Base-by-base conservation (phyloP, 2,329 filamentous ascomycete species). In the Graphilbum ipis-grandicollis region DNA sequence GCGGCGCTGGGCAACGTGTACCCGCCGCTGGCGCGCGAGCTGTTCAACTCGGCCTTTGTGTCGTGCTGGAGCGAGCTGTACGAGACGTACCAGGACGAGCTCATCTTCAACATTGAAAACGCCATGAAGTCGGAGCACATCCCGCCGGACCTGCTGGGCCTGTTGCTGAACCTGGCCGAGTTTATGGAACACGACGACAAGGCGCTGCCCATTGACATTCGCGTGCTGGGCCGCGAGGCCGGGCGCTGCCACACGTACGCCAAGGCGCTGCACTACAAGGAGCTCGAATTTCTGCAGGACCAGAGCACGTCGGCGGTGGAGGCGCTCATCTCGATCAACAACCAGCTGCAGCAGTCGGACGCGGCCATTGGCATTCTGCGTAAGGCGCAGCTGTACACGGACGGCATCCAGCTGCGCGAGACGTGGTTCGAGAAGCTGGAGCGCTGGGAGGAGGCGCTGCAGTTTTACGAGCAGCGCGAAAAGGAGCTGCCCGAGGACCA, bases 161-260 rank as follows among this genome's bases (percentile, higher is more conserved):
- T 94, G 35, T 65, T 99, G 21, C 72, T 99, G 34, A 98, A 98
- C 50, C 68, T 99, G 35, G 90, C 90, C 18, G 90, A 99, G 53
- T 99, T 98, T 55, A 99, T 99, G 90, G 90, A 99, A 53, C 90
- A 98, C 51, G 92, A 98, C 48, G 90, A 99, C 55, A 98, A 98
- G 56, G 88, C 92, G 13, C 63, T 99, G 36, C 90, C 90, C 2
- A 98, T 99, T 43, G 92, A 99, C 52, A 94, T 99, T 44, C 70
- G 90, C 34, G 85, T 90, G 9, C 68, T 98, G 10, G 92, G 92
- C 23, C 80, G 88, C 52, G 93, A 96, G 54, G 90, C 90, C 34
- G 88, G 82, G 17, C 88, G 92, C 49, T 98, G 92, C 47, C 90
- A 99, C 56, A 92, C 90, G 5, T 98, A 93, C 52, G 90, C 90